Conservation (phyloP, 352 stramenopile genomes). For the Saprolegnia diclina region DNA sequence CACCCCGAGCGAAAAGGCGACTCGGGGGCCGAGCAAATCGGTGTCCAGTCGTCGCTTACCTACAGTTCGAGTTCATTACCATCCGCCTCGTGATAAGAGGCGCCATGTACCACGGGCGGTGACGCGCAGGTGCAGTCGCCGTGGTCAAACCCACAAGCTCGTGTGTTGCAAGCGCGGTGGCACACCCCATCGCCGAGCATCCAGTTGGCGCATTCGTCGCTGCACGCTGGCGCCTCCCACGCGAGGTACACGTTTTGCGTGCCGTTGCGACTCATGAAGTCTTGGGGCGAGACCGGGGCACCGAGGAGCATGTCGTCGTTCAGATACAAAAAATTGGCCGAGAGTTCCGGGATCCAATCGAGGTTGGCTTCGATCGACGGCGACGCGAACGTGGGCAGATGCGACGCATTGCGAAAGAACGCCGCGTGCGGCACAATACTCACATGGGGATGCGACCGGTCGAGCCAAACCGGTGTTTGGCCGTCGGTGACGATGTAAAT, state of each 20-base stretch:
- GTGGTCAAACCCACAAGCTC: constrained; percentile 87
- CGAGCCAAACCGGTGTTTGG: constrained; percentile 91
- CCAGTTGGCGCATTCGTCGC: constrained; percentile 56
- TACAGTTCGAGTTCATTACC: too few relatives aligned
- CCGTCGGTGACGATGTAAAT: constrained; percentile 94
- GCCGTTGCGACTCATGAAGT: constrained; percentile 86
- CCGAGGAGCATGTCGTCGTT: constrained; percentile 95
- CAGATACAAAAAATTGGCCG: constrained; percentile 92
- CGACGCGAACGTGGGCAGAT: constrained; percentile 91
- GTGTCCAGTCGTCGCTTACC: not conserved
- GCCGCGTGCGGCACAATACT: constrained; percentile 85
- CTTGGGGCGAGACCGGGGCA: constrained; percentile 74
- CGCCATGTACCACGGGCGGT: not conserved
- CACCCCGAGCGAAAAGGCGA: constrained; percentile 33
- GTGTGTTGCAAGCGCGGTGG: constrained; percentile 85
- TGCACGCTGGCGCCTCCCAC: constrained; percentile 90
- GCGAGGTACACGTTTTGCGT: constrained; percentile 90
- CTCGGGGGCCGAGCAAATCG: not conserved
- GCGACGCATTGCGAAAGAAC: constrained; percentile 86
- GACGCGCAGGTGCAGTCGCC: constrained; percentile 87
- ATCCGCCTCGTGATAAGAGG: too few relatives aligned
- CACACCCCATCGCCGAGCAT: constrained; percentile 81
- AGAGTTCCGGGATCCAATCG: constrained; percentile 90
- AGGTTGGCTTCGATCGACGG: constrained; percentile 92
- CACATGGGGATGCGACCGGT: constrained; percentile 72